These are phyloP conservation scores for Saprolegnia parasitica DNA, from an alignment of 352 stramenopile genomes.

Conservation along the genomic window DNA sequence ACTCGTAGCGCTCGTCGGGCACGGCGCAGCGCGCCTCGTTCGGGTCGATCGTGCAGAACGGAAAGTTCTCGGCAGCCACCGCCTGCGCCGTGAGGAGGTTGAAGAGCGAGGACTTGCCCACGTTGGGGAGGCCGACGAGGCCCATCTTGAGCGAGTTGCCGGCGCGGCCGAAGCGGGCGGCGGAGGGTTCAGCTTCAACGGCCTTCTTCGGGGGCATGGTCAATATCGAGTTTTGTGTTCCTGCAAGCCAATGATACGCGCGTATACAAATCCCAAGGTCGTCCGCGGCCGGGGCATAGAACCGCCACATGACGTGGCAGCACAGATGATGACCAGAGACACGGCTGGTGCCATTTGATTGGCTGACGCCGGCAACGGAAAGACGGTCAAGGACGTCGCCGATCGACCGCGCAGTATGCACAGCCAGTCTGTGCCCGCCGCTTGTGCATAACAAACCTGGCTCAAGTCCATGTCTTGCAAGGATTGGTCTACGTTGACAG, in stretches of 20 bases:
- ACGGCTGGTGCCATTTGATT: too few relatives aligned
- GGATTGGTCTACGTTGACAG: too few relatives aligned
- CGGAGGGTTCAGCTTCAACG: constrained; percentile 4
- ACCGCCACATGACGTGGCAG: constrained; percentile 9
- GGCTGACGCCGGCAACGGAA: too few relatives aligned
- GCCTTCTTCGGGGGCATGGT: constrained; percentile 25
- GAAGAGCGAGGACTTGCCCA: constrained; percentile 93
- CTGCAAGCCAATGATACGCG: not conserved
- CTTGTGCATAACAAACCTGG: too few relatives aligned
- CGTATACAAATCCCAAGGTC: constrained; percentile 14
- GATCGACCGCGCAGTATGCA: too few relatives aligned
- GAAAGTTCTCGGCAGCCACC: constrained; percentile 30
- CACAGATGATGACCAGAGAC: not conserved
- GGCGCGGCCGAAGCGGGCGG: constrained; percentile 64
- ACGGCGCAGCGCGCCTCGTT: constrained; percentile 27
- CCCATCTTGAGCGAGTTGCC: constrained; percentile 81
- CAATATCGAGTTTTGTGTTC: not conserved
- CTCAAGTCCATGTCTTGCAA: too few relatives aligned
- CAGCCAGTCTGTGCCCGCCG: too few relatives aligned
- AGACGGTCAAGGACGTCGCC: too few relatives aligned
- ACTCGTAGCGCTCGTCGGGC: constrained; percentile 29
- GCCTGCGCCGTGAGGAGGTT: constrained; percentile 63
- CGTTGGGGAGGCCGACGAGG: constrained; percentile 73
- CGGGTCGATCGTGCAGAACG: constrained; percentile 31
- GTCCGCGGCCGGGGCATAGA: not conserved